Base-by-base conservation (phyloP, 495 filamentous ascomycete genomes). In the Tuber brumale region DNA sequence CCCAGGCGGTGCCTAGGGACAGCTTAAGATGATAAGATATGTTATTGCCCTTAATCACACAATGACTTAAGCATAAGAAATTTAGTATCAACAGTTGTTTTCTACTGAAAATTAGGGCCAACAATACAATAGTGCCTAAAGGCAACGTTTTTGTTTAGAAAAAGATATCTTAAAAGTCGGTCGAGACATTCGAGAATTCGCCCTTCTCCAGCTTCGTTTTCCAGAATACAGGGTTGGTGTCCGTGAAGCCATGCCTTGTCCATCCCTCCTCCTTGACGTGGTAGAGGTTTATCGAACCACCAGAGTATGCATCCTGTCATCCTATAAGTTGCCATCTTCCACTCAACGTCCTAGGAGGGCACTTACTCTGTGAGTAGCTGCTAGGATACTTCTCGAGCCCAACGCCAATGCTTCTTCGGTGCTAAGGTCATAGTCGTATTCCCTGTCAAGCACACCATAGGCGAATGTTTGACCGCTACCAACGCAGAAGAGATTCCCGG, bases 251-350 rank as follows among this genome's bases (percentile, higher is more conserved):
- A 83, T 97, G 95, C 88, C 97, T 97, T 77, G 95, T 94, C 95
- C 95, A 99, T 76, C 95, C 95, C 76, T 92, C 91, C 86, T 98
- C 94, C 90, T 97, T 97, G 82, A 99, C 93, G 83, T 98, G 96
- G 84, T 99, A 99, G 82, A 97, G 81, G 86, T 99, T 99, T 88
- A 99, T 97, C 87, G 90, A 97, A 75, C 95, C 96, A 87, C 95
- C 95, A 31, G 95, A 98, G 89, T 92, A 99, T 27, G 95, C 95
- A 85, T 99, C 95, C 81, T 83, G 72, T 19, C 51, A n/a, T 48
- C 19, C 48, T 2, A 51, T 77, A 16, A 81, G 80, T 48, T 35
- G 12, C 48, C 43, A 12, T 27, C 45, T 42, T 51, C 41, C 70
- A 72, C 27, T 37, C 27, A n/a, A 27, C 16, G 12, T 39, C 43